Percentiles rank a stretch among this genome's conserved stretches.
Conservation (phyloP, 495 filamentous ascomycete species). For the Saxispiralis lemnorum region DNA sequence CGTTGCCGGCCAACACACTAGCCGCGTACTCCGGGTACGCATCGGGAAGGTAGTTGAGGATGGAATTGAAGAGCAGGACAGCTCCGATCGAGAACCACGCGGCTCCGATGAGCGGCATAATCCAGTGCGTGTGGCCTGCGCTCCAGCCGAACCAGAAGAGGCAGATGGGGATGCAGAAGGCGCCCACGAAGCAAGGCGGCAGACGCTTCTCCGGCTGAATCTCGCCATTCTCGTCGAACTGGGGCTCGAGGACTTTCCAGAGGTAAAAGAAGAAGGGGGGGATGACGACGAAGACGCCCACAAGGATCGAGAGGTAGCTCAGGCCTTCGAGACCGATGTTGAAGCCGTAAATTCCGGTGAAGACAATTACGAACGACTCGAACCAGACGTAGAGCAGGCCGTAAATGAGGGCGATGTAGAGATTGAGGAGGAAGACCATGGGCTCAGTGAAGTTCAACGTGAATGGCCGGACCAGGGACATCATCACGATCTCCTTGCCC, state of each 20-base stretch:
- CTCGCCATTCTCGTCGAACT: slow-evolving; percentile 27
- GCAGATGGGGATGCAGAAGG: slow-evolving; percentile 29
- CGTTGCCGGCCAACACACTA: slow-evolving; percentile 34
- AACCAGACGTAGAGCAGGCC: slow-evolving; percentile 40
- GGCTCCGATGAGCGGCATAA: slow-evolving; percentile 36
- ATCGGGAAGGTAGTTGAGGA: slow-evolving; percentile 24
- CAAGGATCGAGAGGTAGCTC: slow-evolving; percentile 34
- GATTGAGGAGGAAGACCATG: slow-evolving; percentile 33
- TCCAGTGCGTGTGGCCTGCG: slow-evolving; percentile 31
- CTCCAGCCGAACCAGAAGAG: slow-evolving; percentile 36
- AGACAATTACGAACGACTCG: slow-evolving; percentile 40
- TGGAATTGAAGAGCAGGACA: slow-evolving; percentile 39
- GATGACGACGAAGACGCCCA: slow-evolving; percentile 26
- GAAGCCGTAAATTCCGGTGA: slow-evolving; percentile 32
- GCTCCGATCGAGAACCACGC: slow-evolving; percentile 34
- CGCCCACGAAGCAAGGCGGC: slow-evolving; percentile 27
- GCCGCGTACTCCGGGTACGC: slow-evolving; percentile 27
- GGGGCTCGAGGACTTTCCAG: slow-evolving; percentile 22
- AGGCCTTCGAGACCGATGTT: slow-evolving; percentile 30
- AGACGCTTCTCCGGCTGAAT: slow-evolving; percentile 30
- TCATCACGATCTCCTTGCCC: slow-evolving; percentile 24
- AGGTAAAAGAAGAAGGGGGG: slow-evolving; percentile 32
- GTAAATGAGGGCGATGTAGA: slow-evolving; percentile 37
- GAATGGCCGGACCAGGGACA: slow-evolving; percentile 24
- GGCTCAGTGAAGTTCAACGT: slow-evolving; percentile 31